These are phyloP conservation scores for Clitoria ternatea DNA, from an alignment of 306 rosid genomes.

Conservation along the genomic window DNA sequence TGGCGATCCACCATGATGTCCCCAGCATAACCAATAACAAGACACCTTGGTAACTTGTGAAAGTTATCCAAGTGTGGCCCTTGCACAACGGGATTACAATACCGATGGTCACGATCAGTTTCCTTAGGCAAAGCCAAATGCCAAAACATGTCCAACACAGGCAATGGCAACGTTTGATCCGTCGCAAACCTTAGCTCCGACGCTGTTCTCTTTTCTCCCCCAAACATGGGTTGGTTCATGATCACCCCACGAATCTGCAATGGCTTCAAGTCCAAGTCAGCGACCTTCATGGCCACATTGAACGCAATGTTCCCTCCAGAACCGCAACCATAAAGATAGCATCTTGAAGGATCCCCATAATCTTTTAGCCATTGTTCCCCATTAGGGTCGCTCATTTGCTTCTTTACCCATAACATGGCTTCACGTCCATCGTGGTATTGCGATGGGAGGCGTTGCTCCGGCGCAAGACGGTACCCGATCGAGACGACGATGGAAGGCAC, in stretches of 20 bases:
- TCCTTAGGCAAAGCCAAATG: constrained; percentile 42
- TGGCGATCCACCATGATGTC: constrained; percentile 67
- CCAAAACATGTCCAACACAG: constrained; percentile 74
- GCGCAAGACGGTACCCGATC: constrained; percentile 37
- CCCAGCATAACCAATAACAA: constrained; percentile 59
- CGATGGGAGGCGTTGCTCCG: constrained; percentile 47
- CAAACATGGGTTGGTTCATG: constrained; percentile 75
- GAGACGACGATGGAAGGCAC: constrained; percentile 51
- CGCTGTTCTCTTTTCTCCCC: constrained; percentile 42
- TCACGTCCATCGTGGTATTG: constrained; percentile 41
- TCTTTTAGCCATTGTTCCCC: constrained; percentile 65
- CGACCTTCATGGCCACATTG: constrained; percentile 14
- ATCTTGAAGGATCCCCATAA: constrained; percentile 58
- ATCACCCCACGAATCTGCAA: constrained; percentile 47
- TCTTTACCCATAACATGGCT: constrained; percentile 43
- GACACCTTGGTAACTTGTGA: constrained; percentile 27
- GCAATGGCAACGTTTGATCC: constrained; percentile 51
- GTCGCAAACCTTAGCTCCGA: constrained; percentile 56
- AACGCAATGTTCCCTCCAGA: constrained; percentile 62
- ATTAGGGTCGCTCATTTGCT: constrained; percentile 15
- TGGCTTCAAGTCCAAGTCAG: constrained; percentile 21
- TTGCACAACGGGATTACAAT: constrained; percentile 52
- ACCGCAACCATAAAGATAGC: constrained; percentile 50
- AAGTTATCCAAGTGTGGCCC: constrained; percentile 40
- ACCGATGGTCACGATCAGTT: constrained; percentile 51